Base-by-base conservation (phyloP, 805 yeast species). In the Barnettozyma pratensis region DNA sequence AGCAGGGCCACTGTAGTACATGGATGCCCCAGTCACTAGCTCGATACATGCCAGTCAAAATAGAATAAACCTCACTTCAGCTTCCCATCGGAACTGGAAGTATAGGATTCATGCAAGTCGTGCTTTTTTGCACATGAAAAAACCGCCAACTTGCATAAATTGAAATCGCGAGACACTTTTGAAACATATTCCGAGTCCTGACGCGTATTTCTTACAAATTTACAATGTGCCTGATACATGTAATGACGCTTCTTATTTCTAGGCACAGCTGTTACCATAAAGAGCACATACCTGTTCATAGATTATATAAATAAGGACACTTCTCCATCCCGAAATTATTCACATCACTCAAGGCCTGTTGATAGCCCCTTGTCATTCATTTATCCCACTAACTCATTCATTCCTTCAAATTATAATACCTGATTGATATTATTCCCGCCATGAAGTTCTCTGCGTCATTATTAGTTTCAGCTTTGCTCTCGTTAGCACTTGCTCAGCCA, bases 401-500 rank as follows among this genome's bases (percentile, higher is more conserved):
- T 31, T 31, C 34, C 19, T 19, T 19, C 19, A 19, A 19, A 3
- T 19, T 19, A 6, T 19, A 19, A 19, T 19, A 19, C 19, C 19
- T 19, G 19, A 12, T 11, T 7, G 11, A 35, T 31, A 28, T 12
- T n/a, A 10, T 28, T 12, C 26, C 11, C 32, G 32, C 27, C 14
- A 53, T 54, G 58, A 52, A 46, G 46, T 45, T 49, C 51, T 30
- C 47, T 12, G 42, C 38, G 7, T 49, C 48, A 36, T 44, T 49
- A 38, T 39, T 46, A 26, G 40, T 49, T 6, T 14, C 47, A 6
- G 26, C n/a, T 27, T 44, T 40, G 34, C 45, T 37, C 34, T 41
- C 44, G 11, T 42, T 52, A 25, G 50, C 57, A 7, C 30, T 47
- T 4, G 53, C 58, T 14, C 53, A 46, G 6, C 57, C 60, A 4